Conservation (phyloP, 2,329 filamentous ascomycete genomes). For the Cladosporium phlei region DNA sequence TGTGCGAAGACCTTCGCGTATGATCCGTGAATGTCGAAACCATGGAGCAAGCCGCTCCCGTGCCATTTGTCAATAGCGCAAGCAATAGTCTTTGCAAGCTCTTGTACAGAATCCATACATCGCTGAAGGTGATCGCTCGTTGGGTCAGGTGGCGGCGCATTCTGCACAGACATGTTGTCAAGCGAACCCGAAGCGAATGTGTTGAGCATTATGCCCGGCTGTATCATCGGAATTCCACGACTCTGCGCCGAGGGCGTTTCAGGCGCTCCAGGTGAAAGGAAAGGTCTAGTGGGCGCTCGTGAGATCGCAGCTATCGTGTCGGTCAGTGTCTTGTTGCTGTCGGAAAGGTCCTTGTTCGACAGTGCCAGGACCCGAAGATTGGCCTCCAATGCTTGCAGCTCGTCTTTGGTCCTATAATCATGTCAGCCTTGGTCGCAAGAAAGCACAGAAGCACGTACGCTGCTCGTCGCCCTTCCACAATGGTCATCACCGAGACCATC, state of each 20-base stretch:
- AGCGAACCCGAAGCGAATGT: background rate
- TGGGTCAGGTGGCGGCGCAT: background rate
- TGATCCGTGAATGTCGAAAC: background rate
- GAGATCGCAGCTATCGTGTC: conserved; percentile 4
- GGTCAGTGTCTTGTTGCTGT: background rate
- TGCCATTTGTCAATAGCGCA: background rate
- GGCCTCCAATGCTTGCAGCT: background rate
- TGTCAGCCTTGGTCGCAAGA: background rate
- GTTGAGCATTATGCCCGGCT: background rate
- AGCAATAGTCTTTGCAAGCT: background rate
- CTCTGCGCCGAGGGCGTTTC: background rate
- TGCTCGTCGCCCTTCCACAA: conserved; percentile 8
- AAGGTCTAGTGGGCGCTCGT: background rate
- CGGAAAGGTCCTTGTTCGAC: background rate
- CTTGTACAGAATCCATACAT: conserved; percentile 4
- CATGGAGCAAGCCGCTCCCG: background rate
- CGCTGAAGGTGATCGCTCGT: background rate
- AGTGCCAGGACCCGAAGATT: background rate
- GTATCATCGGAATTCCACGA: no score
- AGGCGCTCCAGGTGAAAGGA: no score
- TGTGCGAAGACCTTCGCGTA: background rate
- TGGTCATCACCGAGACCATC: conserved; percentile 9
- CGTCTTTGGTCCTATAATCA: conserved; percentile 1
- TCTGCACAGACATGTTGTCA: background rate
- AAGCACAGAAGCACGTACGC: background rate